Percentiles rank a stretch among this genome's conserved stretches.
Conservation (phyloP, 2,329 filamentous ascomycete species). For the Epichloe elymi region DNA sequence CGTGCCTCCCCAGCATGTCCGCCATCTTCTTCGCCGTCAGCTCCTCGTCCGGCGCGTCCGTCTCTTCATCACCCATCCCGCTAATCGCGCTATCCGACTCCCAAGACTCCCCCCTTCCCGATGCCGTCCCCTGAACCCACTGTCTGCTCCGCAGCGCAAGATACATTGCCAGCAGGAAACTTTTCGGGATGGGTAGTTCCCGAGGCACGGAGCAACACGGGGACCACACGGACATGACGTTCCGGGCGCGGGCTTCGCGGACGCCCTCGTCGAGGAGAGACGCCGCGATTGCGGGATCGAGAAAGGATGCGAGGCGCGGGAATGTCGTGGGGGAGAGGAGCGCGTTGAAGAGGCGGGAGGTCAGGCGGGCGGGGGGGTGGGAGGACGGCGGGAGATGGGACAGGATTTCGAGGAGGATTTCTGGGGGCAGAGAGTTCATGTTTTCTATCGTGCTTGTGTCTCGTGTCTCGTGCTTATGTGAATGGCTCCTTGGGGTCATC, state of each 20-base stretch:
- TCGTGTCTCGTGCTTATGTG: too few species aligned
- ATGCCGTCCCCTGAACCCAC: slow-evolving; percentile 6
- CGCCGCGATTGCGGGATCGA: slow-evolving; percentile 14
- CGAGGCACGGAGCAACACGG: slow-evolving; percentile 20
- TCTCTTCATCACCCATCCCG: slow-evolving; percentile 4
- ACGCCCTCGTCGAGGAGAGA: slow-evolving; percentile 12
- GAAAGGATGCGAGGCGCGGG: slow-evolving; percentile 16
- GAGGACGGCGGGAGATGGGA: slow-evolving; percentile 12
- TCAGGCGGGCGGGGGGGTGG: slow-evolving; percentile 16
- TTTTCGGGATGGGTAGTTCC: slow-evolving; percentile 16
- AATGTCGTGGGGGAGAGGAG: slow-evolving; percentile 17
- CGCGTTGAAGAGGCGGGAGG: slow-evolving; percentile 19
- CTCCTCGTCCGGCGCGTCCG: not conserved
- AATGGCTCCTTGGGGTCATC: too few species aligned
- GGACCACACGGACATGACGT: slow-evolving; percentile 19
- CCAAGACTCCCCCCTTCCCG: not conserved
- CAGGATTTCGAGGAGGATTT: slow-evolving; percentile 19
- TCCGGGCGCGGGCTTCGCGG: slow-evolving; percentile 12
- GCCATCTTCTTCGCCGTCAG: slow-evolving; percentile 10
- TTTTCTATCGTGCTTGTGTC: not conserved
- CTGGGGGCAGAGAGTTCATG: slow-evolving; percentile 21
- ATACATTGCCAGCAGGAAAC: slow-evolving; percentile 20
- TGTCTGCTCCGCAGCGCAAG: slow-evolving; percentile 15
- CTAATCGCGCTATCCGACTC: slow-evolving; percentile 6
- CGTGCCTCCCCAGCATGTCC: slow-evolving; percentile 10